phyloP scores from a whole-genome alignment of 345 rosid genomes.

The Rhodamnia rubescens region DNA sequence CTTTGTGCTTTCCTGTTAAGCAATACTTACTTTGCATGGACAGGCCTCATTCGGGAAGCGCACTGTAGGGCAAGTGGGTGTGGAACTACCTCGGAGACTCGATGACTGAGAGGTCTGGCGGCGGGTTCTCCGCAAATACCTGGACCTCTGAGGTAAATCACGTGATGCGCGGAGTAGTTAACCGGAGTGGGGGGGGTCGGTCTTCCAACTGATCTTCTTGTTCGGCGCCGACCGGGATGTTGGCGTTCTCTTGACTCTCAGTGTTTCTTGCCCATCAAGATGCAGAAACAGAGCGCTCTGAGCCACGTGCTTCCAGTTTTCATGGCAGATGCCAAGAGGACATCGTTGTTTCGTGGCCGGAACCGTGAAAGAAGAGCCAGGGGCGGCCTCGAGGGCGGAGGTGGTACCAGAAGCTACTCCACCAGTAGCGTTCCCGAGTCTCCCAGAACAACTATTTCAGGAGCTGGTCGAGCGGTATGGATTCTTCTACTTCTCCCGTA shows the following conservation, averaged over 20 bases:
- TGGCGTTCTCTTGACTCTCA: neutral
- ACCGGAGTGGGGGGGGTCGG: too few relatives aligned
- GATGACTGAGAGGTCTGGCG: neutral
- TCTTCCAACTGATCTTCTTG: neutral
- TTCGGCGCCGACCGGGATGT: neutral
- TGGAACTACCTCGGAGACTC: constrained; percentile 10
- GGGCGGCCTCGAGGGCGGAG: neutral
- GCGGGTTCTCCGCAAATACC: neutral
- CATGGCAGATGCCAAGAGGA: constrained; percentile 20
- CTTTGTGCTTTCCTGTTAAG: neutral
- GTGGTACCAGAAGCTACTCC: constrained; percentile 2
- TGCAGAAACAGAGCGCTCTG: constrained; percentile 18
- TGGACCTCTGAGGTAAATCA: constrained; percentile 9
- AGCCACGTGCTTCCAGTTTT: constrained; percentile 33
- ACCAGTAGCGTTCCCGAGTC: neutral
- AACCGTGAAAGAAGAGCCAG: constrained; percentile 6
- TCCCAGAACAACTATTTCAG: constrained; percentile 10
- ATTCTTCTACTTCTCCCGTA: neutral
- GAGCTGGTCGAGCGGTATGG: constrained; percentile 1
- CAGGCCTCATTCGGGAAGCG: constrained; percentile 10
- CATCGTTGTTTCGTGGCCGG: constrained; percentile 4
- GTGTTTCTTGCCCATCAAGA: neutral
- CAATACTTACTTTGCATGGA: neutral
- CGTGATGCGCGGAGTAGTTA: constrained; percentile 7
- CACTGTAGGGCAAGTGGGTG: constrained; percentile 19